Conservation (phyloP, 345 rosid species). For the Melastoma malabathricum region DNA sequence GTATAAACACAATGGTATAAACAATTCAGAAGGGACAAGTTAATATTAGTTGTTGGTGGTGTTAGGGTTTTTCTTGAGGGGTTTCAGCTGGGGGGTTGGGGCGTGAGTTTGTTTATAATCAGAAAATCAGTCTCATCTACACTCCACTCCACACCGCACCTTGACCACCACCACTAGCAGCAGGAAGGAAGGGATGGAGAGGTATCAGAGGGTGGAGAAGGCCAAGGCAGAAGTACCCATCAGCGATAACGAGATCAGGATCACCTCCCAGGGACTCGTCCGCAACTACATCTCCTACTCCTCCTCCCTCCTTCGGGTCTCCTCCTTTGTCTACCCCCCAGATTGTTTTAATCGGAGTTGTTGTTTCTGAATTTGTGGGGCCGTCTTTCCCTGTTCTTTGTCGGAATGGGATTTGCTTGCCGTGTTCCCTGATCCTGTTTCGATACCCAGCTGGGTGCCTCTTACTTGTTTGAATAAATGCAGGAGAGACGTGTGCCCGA, state of each 20-base stretch:
- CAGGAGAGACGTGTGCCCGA: slow-evolving; percentile 7
- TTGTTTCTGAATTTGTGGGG: neutral
- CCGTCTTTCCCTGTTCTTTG: neutral
- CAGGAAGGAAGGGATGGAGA: slow-evolving; percentile 37
- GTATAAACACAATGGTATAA: too few relatives aligned
- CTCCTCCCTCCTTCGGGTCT: slow-evolving; percentile 66
- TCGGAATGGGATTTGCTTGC: too few relatives aligned
- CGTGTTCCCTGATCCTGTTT: too few relatives aligned
- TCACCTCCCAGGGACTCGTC: slow-evolving; percentile 66
- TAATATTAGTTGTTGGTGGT: too few relatives aligned
- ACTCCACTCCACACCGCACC: too few relatives aligned
- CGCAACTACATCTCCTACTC: slow-evolving; percentile 80
- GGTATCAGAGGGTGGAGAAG: slow-evolving; percentile 73
- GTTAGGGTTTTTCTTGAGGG: too few relatives aligned
- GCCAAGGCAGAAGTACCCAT: slow-evolving; percentile 53
- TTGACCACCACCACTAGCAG: neutral
- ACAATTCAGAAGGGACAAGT: too few relatives aligned
- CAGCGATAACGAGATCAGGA: slow-evolving; percentile 83
- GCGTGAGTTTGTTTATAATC: too few relatives aligned
- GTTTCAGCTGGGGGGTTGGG: too few relatives aligned
- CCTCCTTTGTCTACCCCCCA: neutral
- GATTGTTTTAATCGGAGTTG: neutral
- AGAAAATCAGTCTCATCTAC: too few relatives aligned
- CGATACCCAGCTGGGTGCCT: too few relatives aligned
- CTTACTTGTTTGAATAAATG: neutral